These are phyloP conservation scores for Acanthamoeba culbertsoni DNA, from an alignment of 208 protist species.

Conservation along the genomic window DNA sequence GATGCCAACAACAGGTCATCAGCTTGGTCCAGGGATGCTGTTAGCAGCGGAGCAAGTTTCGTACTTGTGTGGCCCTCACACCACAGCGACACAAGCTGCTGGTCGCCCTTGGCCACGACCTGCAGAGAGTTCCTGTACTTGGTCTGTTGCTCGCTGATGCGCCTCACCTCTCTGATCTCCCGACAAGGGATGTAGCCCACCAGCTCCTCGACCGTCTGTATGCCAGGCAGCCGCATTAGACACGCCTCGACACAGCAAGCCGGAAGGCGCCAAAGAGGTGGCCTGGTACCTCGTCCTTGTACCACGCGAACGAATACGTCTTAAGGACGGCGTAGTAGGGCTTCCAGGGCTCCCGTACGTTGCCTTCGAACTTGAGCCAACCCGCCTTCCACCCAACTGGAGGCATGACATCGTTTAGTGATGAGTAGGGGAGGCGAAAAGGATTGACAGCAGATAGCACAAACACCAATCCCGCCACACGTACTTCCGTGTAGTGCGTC, in stretches of 20 bases:
- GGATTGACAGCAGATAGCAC: not conserved
- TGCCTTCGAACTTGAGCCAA: conserved; percentile 40
- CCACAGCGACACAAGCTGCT: not conserved
- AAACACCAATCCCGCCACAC: not conserved
- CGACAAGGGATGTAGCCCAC: not conserved
- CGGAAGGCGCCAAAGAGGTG: not conserved
- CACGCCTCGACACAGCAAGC: not conserved
- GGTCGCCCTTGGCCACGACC: conserved; percentile 26
- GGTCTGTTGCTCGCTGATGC: conserved; percentile 20
- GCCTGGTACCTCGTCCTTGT: not conserved
- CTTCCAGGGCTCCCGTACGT: conserved; percentile 24
- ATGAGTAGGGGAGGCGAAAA: not conserved
- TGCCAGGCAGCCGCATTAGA: too few relatives aligned
- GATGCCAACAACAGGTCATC: too few relatives aligned
- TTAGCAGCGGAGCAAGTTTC: not conserved
- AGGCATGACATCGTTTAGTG: not conserved
- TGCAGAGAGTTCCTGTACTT: conserved; percentile 4
- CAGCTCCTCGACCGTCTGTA: not conserved
- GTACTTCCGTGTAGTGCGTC: conserved; percentile 17
- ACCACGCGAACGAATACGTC: conserved; percentile 47
- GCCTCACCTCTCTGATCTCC: not conserved
- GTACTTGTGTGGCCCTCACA: not conserved
- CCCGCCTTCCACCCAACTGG: conserved; percentile 40
- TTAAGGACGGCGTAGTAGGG: conserved; percentile 3
- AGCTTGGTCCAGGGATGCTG: not conserved